A percentile compares a stretch with the other conserved stretches of the same genome.
Conservation (phyloP, 208 protist genomes). For the Crithidia bombi region DNA sequence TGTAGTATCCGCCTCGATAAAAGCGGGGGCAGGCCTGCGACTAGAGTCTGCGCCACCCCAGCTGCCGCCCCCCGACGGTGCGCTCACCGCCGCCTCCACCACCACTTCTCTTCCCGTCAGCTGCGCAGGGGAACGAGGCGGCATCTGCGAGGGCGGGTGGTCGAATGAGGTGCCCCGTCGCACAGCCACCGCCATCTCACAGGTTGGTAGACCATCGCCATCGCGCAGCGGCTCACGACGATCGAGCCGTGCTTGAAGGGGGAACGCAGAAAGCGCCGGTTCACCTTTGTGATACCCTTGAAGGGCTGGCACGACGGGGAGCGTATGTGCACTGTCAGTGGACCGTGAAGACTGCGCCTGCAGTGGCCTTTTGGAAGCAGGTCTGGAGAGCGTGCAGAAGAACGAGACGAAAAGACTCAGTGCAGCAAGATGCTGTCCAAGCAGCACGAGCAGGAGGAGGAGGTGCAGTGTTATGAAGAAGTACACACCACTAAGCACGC, state of each 20-base stretch:
- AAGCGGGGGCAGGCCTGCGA: background rate
- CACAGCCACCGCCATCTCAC: background rate
- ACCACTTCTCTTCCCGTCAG: background rate
- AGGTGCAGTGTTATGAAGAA: conserved; percentile 50
- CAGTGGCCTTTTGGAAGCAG: background rate
- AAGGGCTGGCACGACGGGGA: background rate
- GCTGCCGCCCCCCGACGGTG: too few species aligned
- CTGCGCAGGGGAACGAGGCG: background rate
- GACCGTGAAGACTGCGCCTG: background rate
- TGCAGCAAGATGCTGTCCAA: conserved; percentile 18
- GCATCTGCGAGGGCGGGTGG: background rate
- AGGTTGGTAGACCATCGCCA: background rate
- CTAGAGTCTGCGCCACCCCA: background rate
- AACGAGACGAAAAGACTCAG: conserved; percentile 17
- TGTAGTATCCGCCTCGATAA: background rate
- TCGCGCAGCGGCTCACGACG: background rate
- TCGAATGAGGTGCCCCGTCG: background rate
- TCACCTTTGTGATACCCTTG: background rate
- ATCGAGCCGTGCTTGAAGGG: background rate
- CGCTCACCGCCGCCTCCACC: background rate
- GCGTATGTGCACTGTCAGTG: background rate
- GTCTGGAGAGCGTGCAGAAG: conserved; percentile 2
- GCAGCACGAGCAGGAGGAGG: conserved; percentile 27
- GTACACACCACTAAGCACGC: conserved; percentile 32
- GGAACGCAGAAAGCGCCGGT: too few species aligned